Conservation (phyloP, 257 asterid species). For the Buddleja alternifolia region DNA sequence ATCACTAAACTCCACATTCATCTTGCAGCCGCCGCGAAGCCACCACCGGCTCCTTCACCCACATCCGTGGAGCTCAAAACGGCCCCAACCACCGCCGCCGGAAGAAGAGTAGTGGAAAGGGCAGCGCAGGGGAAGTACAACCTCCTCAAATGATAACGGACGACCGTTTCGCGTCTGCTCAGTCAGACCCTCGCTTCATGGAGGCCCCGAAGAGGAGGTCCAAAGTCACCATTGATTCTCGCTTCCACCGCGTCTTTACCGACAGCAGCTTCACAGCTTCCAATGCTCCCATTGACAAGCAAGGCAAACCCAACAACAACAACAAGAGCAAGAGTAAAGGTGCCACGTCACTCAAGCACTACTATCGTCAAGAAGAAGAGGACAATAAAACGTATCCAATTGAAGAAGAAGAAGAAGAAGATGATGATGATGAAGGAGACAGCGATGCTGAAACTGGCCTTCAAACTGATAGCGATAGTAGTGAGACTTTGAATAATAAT, state of each 20-base stretch:
- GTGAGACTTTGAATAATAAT: conserved; percentile 30
- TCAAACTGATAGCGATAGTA: conserved; percentile 34
- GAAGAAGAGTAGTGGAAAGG: conserved; percentile 8
- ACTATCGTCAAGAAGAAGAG: conserved; percentile 51
- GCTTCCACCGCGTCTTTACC: conserved; percentile 65
- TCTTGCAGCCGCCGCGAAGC: too few relatives aligned
- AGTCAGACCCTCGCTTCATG: conserved; percentile 86
- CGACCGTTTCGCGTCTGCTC: conserved; percentile 72
- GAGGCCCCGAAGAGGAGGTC: conserved; percentile 69
- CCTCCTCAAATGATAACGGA: conserved; percentile 51
- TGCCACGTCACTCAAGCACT: conserved; percentile 50
- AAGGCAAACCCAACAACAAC: conserved; percentile 60
- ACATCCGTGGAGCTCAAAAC: too few relatives aligned
- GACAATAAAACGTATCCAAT: conserved; percentile 24
- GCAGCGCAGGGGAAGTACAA: too few relatives aligned
- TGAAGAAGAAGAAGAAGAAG: conserved; percentile 35
- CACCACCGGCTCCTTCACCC: too few relatives aligned
- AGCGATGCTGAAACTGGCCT: conserved; percentile 3
- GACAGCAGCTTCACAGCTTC: conserved; percentile 58
- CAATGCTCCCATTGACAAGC: conserved; percentile 69
- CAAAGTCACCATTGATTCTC: conserved; percentile 76
- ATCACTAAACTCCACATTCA: too few relatives aligned
- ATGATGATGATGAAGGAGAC: conserved; percentile 33
- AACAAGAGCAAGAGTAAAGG: not conserved
- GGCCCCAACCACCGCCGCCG: too few relatives aligned